phyloP scores from a whole-genome alignment of 1,139 yeast species.

The Debaryomycetaceae sp. region DNA sequence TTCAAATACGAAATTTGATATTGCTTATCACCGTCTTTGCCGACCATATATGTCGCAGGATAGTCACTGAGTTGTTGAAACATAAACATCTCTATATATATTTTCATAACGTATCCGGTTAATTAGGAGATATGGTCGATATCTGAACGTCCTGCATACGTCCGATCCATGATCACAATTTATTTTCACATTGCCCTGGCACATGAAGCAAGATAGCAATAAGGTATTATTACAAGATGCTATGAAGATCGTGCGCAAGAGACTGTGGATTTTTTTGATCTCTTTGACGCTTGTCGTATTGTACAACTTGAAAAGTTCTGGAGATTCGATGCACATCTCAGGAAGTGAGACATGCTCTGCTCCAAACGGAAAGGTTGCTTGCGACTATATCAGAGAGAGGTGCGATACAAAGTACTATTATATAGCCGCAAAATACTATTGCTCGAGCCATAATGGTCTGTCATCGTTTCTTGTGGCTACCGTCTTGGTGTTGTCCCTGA shows the following conservation, averaged over 20 bases:
- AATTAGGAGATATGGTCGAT: too few relatives aligned
- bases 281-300: not conserved
- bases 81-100: too few relatives aligned
- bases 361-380: constrained; percentile 7
- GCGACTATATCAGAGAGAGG: constrained; percentile 17
- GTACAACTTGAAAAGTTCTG: not conserved
- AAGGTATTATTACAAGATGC: not conserved
- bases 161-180: too few relatives aligned
- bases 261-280: not conserved
- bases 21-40: too few relatives aligned
- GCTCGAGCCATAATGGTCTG: constrained; percentile 16
- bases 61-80: too few relatives aligned
- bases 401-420: constrained; percentile 25
- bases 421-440: constrained; percentile 25
- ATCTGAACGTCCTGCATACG: too few relatives aligned
- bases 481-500: constrained; percentile 14
- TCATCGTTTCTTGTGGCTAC: constrained; percentile 8
- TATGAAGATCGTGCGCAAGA: not conserved
- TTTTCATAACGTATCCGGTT: too few relatives aligned
- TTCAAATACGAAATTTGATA: constrained; percentile 7
- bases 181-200: too few relatives aligned
- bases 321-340: not conserved
- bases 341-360: not conserved
- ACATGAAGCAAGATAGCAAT: not conserved
- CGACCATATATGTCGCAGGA: too few relatives aligned